A percentile compares a stretch with the other conserved stretches of the same genome.
Evolutionary conservation across 1,139 yeast genomes (phyloP).

Genomic region (Debaryomyces sp.): DNA sequence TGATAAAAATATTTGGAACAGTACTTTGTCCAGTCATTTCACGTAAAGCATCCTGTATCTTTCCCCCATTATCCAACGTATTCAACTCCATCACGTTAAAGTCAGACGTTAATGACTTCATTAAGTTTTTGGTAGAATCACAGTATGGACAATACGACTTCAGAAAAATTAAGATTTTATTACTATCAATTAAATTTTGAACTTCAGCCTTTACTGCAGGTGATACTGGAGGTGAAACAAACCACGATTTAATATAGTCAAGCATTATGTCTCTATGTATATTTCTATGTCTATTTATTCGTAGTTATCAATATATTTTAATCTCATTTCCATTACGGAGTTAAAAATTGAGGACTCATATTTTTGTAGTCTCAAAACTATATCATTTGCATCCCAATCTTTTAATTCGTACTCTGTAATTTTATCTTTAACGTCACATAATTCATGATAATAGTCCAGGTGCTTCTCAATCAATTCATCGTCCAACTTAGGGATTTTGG

Average conservation of each 20-base stretch:
- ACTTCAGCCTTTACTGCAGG: constrained; percentile 21
- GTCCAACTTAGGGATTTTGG: constrained; percentile 45
- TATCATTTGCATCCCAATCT: constrained; percentile 46
- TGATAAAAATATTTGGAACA: constrained; percentile 85
- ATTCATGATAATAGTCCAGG: constrained; percentile 22
- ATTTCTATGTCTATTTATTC: constrained; percentile 4
- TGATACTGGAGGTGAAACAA: constrained; percentile 19
- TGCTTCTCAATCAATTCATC: constrained; percentile 27
- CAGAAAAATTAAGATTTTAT: constrained; percentile 27
- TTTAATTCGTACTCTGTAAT: constrained; percentile 37
- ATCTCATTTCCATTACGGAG: constrained; percentile 32
- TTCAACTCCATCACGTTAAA: constrained; percentile 27
- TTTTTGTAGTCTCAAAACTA: constrained; percentile 33
- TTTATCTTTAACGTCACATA: constrained; percentile 26
- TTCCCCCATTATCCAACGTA: constrained; percentile 20
- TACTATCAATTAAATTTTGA: constrained; percentile 18
- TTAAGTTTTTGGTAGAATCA: constrained; percentile 23
- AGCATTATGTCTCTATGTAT: constrained; percentile 13
- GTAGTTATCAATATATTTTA: constrained; percentile 22
- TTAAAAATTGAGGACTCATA: constrained; percentile 21
- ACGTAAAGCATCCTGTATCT: constrained; percentile 67
- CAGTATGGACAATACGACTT: constrained; percentile 35
- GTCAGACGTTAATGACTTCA: constrained; percentile 17
- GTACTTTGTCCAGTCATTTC: constrained; percentile 82
- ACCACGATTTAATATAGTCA: constrained; percentile 19